Conservation (phyloP, 345 rosid genomes). For the Excoecaria agallocha region DNA sequence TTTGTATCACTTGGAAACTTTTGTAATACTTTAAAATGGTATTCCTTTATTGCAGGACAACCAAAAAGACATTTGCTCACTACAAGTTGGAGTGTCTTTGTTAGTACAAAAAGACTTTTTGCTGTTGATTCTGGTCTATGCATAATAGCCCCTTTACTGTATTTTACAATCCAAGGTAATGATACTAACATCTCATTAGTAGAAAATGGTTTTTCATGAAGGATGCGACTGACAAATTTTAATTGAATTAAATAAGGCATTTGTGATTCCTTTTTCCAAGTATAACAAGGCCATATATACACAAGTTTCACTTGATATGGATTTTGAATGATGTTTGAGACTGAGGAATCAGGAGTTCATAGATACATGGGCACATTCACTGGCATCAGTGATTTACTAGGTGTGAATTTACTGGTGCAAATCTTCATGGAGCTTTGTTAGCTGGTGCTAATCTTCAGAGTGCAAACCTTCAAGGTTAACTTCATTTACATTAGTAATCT, state of each 20-base stretch:
- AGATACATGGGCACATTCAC: conserved; percentile 97
- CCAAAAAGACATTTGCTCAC: conserved; percentile 90
- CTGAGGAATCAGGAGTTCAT: conserved; percentile 92
- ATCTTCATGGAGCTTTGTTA: conserved; percentile 81
- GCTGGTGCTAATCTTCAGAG: conserved; percentile 92
- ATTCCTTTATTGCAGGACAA: conserved; percentile 54
- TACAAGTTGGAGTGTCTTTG: conserved; percentile 96
- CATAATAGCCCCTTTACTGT: conserved; percentile 84
- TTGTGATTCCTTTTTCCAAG: conserved; percentile 95
- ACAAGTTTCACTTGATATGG: conserved; percentile 93
- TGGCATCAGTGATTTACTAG: conserved; percentile 86
- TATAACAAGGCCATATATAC: conserved; percentile 81
- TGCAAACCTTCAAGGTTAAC: conserved; percentile 84
- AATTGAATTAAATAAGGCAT: conserved; percentile 60
- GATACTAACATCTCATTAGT: conserved; percentile 2
- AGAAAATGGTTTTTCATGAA: neutral
- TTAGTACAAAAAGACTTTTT: conserved; percentile 84
- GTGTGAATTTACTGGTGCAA: conserved; percentile 89
- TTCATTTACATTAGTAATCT: neutral
- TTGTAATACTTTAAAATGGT: neutral
- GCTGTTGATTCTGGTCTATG: conserved; percentile 95
- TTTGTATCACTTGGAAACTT: neutral
- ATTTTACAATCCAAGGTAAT: conserved; percentile 91
- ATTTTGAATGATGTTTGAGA: conserved; percentile 97
- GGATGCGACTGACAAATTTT: conserved; percentile 24